phyloP scores from a whole-genome alignment of 2,329 filamentous ascomycete genomes.

The Talaromyces sp. region DNA sequence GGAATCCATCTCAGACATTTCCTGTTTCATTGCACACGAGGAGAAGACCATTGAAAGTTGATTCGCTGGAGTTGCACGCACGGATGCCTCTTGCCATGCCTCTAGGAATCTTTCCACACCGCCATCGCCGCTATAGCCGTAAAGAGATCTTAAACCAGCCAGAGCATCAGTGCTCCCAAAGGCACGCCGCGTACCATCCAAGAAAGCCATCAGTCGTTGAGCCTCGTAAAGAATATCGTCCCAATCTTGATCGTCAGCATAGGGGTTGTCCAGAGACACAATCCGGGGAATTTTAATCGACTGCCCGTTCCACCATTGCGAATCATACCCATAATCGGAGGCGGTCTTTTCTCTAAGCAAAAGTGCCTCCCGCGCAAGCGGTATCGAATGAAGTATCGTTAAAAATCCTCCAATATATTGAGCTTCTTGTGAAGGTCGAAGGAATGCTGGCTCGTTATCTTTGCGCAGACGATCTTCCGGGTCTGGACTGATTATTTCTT shows the following conservation, averaged over 20 bases:
- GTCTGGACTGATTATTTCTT: slow-evolving; percentile 55
- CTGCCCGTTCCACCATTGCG: slow-evolving; percentile 62
- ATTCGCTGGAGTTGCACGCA: slow-evolving; percentile 41
- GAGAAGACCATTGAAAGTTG: slow-evolving; percentile 46
- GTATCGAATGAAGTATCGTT: slow-evolving; percentile 62
- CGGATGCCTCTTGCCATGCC: slow-evolving; percentile 48
- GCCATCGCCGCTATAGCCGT: slow-evolving; percentile 34
- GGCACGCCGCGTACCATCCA: slow-evolving; percentile 55
- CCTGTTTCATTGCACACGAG: slow-evolving; percentile 43
- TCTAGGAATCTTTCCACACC: slow-evolving; percentile 47
- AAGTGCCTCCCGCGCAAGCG: slow-evolving; percentile 56
- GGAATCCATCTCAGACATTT: slow-evolving; percentile 28
- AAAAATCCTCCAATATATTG: slow-evolving; percentile 57
- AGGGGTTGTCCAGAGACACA: slow-evolving; percentile 43
- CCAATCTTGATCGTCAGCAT: slow-evolving; percentile 33
- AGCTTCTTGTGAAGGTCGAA: slow-evolving; percentile 53
- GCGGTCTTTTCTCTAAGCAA: slow-evolving; percentile 47
- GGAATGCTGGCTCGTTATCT: slow-evolving; percentile 52
- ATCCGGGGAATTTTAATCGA: slow-evolving; percentile 50
- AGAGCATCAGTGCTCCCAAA: slow-evolving; percentile 58
- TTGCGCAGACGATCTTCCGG: slow-evolving; percentile 49
- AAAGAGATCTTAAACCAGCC: slow-evolving; percentile 39
- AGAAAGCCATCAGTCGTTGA: slow-evolving; percentile 60
- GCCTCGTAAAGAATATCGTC: slow-evolving; percentile 54
- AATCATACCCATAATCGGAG: slow-evolving; percentile 53